These are phyloP conservation scores for Tricholoma saponaceum DNA, from an alignment of 768 basidiomycete species.

Conservation along the genomic window DNA sequence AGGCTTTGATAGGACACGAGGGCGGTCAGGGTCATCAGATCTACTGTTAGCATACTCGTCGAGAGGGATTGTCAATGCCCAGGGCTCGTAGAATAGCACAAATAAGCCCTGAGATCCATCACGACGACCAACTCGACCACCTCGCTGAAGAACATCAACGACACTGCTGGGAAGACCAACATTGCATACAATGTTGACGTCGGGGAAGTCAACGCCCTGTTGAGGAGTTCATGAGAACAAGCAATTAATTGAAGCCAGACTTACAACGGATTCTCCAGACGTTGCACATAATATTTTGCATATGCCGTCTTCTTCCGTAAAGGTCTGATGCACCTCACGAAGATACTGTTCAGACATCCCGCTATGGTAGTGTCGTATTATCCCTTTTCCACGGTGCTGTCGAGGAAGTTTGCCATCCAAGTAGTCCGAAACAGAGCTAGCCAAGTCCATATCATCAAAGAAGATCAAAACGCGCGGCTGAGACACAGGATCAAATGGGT, in stretches of 20 bases:
- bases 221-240: neutral
- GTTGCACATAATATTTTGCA: neutral
- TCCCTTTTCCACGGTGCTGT: neutral
- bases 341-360: neutral
- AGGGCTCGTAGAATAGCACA: neutral
- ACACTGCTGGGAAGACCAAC: neutral
- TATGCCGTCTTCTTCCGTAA: neutral
- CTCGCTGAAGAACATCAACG: neutral
- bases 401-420: neutral
- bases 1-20: neutral
- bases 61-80: neutral
- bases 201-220: neutral
- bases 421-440: neutral
- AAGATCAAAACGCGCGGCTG: neutral
- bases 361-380: neutral
- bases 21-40: neutral
- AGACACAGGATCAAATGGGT: neutral
- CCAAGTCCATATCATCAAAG: neutral
- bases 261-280: neutral
- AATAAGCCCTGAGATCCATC: neutral
- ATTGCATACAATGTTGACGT: neutral
- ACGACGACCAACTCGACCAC: neutral
- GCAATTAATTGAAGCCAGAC: neutral
- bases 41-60: neutral
- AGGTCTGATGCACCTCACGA: neutral